Conservation (phyloP, 1,284 basidiomycete species). For the Vanrija pseudolonga region DNA sequence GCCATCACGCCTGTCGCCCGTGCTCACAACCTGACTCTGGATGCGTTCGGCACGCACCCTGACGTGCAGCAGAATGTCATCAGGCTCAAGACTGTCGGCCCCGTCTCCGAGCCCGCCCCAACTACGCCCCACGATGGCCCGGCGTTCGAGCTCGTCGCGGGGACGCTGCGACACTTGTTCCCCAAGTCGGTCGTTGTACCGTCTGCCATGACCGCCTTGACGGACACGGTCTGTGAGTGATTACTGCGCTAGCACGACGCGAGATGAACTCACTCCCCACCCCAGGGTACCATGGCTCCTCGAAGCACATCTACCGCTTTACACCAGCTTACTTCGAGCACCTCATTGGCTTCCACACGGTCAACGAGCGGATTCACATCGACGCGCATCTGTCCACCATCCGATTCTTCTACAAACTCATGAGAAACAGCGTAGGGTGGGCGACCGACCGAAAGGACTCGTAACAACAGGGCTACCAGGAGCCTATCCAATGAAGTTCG, state of each 20-base stretch:
- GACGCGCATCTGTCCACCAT: slow-evolving; percentile 23
- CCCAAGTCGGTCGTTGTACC: slow-evolving; percentile 15
- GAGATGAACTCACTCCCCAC: neutral
- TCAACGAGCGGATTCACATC: slow-evolving; percentile 25
- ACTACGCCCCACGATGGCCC: slow-evolving; percentile 12
- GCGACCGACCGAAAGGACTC: neutral
- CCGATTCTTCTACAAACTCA: slow-evolving; percentile 20
- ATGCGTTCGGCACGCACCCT: slow-evolving; percentile 9
- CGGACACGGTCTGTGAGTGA: slow-evolving; percentile 17
- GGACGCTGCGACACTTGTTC: slow-evolving; percentile 19
- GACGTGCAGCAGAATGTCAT: slow-evolving; percentile 15
- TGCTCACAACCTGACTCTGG: slow-evolving; percentile 14
- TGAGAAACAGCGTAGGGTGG: slow-evolving; percentile 19
- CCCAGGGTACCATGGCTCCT: slow-evolving; percentile 17
- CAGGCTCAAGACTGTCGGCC: slow-evolving; percentile 8
- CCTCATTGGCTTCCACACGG: slow-evolving; percentile 20
- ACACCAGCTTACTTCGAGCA: slow-evolving; percentile 16
- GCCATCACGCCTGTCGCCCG: slow-evolving; percentile 12
- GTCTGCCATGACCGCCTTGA: slow-evolving; percentile 17
- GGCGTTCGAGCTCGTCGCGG: slow-evolving; percentile 17
- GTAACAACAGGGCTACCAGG: no score
- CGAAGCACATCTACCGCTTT: slow-evolving; percentile 29
- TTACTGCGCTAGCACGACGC: neutral
- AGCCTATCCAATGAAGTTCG: no score
- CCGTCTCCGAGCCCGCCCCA: slow-evolving; percentile 16